A percentile compares a stretch with the other conserved stretches of the same genome.
Conservation (phyloP, 2,329 filamentous ascomycete genomes). For the Fusarium agapanthi region DNA sequence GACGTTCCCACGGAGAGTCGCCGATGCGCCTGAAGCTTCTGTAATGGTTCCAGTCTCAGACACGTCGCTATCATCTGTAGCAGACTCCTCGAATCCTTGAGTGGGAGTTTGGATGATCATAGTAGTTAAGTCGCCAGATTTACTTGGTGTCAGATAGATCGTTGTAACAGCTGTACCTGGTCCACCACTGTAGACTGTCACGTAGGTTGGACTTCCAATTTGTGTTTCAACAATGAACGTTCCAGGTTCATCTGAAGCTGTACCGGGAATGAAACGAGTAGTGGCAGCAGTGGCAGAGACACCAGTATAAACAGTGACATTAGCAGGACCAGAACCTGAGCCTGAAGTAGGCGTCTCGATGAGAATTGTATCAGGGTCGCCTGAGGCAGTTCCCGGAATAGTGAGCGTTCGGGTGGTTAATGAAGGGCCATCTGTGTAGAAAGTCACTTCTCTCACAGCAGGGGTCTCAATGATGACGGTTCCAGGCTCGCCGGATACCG, state of each 20-base stretch:
- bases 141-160: background rate
- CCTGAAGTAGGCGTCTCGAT: background rate
- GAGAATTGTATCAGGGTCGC: background rate
- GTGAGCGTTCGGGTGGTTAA: background rate
- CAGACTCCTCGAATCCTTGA: background rate
- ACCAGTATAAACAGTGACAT: slow-evolving; percentile 4
- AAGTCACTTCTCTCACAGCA: background rate
- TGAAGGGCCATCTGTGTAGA: background rate
- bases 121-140: background rate
- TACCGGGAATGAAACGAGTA: background rate
- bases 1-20: background rate
- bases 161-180: background rate
- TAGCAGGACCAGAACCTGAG: background rate
- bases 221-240: slow-evolving; percentile 3
- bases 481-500: slow-evolving; percentile 2
- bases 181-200: background rate
- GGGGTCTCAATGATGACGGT: slow-evolving; percentile 9
- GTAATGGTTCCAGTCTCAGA: background rate
- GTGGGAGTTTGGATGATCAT: slow-evolving; percentile 23
- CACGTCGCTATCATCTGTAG: accelerated
- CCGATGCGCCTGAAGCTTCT: background rate
- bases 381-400: background rate
- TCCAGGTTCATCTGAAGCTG: background rate
- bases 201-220: background rate
- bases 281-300: background rate